These are phyloP conservation scores for Cyberlindnera petersonii DNA, from an alignment of 805 yeast genomes.

Conservation along the genomic window DNA sequence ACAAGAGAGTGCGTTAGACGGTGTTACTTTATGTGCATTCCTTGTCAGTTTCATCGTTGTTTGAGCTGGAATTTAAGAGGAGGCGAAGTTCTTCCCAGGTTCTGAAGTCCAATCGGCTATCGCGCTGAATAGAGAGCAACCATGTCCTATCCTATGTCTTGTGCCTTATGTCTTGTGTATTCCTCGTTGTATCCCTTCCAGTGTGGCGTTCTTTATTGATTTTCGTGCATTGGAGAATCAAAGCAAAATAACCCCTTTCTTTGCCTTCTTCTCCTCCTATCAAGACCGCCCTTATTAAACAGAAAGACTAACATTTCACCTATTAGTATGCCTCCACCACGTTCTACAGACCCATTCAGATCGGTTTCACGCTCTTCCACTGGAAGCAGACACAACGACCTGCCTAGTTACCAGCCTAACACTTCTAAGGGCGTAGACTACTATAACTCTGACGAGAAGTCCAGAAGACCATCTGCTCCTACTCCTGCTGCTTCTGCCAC, in stretches of 20 bases:
- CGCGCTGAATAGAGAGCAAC: no score
- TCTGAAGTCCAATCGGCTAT: no score
- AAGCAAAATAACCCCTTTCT: no score
- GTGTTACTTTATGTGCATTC: background rate
- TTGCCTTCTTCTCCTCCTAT: no score
- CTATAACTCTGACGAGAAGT: conserved; percentile 28
- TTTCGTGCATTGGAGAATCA: no score
- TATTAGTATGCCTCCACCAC: conserved; percentile 24
- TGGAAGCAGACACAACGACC: conserved; percentile 23
- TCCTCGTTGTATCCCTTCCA: no score
- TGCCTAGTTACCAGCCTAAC: conserved; percentile 35
- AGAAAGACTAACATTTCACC: conserved; percentile 12
- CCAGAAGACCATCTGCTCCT: conserved; percentile 15
- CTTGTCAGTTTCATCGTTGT: conserved; percentile 2
- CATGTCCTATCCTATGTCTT: no score
- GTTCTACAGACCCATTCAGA: conserved; percentile 42
- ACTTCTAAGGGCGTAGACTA: conserved; percentile 26
- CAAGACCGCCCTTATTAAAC: background rate
- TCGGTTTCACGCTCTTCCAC: conserved; percentile 38
- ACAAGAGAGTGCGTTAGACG: no score
- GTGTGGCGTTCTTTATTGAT: no score
- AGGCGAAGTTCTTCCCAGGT: no score
- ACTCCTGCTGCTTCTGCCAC: conserved; percentile 4
- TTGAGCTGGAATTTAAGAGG: no score
- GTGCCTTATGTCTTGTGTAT: no score